Conservation (phyloP, 352 stramenopile species). For the Pythium vanterpoolii region DNA sequence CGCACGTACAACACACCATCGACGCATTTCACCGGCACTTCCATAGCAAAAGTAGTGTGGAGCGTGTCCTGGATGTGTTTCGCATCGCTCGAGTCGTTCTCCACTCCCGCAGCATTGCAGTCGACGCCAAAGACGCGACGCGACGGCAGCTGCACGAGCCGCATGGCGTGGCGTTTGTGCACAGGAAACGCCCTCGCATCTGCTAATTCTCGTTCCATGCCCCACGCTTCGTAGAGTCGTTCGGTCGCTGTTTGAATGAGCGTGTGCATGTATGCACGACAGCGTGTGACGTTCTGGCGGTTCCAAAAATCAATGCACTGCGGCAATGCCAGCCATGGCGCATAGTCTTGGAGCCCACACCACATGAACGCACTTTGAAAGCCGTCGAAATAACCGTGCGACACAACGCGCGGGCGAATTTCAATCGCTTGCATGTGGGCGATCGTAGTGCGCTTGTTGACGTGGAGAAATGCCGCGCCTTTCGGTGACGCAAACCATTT, state of each 20-base stretch:
- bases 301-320: constrained; percentile 86
- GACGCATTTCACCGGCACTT: constrained; percentile 93
- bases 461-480: constrained; percentile 87
- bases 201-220: constrained; percentile 43
- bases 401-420: constrained; percentile 83
- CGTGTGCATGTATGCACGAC: constrained; percentile 65
- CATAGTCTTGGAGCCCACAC: constrained; percentile 92
- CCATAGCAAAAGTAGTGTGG: constrained; percentile 72
- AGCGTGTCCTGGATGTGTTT: constrained; percentile 91
- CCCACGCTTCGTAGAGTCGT: constrained; percentile 57
- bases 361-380: constrained; percentile 92
- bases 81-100: constrained; percentile 76
- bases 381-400: constrained; percentile 86
- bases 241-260: constrained; percentile 49
- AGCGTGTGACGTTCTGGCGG: constrained; percentile 33
- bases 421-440: constrained; percentile 4
- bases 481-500: constrained; percentile 93
- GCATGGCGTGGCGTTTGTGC: constrained; percentile 76
- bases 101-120: not conserved
- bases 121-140: constrained; percentile 45
- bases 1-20: constrained; percentile 84
- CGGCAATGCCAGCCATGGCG: constrained; percentile 80
- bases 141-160: constrained; percentile 64
- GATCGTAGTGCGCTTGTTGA: constrained; percentile 37
- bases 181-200: constrained; percentile 31